Base-by-base conservation (phyloP, 805 yeast genomes). In the Starmerella vitae region DNA sequence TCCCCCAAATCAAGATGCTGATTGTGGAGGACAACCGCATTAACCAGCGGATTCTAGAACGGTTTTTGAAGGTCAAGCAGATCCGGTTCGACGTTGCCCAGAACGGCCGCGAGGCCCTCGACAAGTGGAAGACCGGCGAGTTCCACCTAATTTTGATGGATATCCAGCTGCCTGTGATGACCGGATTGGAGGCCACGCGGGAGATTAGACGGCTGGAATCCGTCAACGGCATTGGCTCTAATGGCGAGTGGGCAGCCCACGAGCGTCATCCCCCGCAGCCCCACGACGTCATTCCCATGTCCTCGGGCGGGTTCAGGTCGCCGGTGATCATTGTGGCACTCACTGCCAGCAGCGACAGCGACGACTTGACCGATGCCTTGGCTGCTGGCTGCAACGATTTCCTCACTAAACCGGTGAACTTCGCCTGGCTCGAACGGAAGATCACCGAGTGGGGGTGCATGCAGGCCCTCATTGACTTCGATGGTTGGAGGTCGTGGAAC, bases 251-350 rank as follows among this genome's bases (percentile, higher is more conserved):
- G 13, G 34, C 52, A 40, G 38, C 44, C 42, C 34, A 57, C 41
- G 37, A 49, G 1, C 33, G 34, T 3, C n/a, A n/a, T n/a, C n/a
- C n/a, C n/a, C 32, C 32, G 9, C 32, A 30, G 13, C 33, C 36
- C 9, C 37, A 41, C 33, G 38, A 55, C 54, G 37, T 37, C 8
- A 33, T 47, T 12, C 68, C 66, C 8, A 61, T 65, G 9, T 59
- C 70, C n/a, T 30, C 28, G 13, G 47, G 45, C 31, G 51, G 51
- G 17, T 84, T 84, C 59, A 70, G 83, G 47, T 78, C 93, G 0
- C 98, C 99, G 0, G 94, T 93, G n/a, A 91, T 91, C 41, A 88
- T 91, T 37, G 98, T 91, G 17, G 99, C 99, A 0, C 64, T 91
- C 37, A 91, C 99, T 1, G 98, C 98, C 0, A 77, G 91, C 6